Percentiles rank a stretch among this genome's conserved stretches.
phyloP scores from a whole-genome alignment of 2,329 filamentous ascomycete species.

The Pseudogymnoascus sp. region DNA sequence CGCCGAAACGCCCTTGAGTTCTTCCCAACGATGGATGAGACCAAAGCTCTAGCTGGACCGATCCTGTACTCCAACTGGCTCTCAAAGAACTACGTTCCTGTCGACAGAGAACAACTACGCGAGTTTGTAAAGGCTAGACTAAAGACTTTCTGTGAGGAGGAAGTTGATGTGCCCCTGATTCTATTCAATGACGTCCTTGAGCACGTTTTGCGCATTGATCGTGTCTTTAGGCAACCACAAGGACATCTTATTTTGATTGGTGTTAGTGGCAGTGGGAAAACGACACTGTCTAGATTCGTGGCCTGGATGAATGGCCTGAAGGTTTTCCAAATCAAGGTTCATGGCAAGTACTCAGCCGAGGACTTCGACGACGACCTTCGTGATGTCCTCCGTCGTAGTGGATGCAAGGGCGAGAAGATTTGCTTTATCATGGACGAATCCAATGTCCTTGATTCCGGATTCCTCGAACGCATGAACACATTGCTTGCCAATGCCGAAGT shows the following conservation, averaged over 20 bases:
- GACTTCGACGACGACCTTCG: constrained; percentile 98
- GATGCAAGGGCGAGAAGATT: constrained; percentile 98
- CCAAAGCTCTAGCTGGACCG: constrained; percentile 79
- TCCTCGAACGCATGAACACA: constrained; percentile 99
- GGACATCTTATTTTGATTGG: constrained; percentile 97
- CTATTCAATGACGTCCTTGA: constrained; percentile 99
- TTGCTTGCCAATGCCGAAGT: constrained; percentile 98
- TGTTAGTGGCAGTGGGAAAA: constrained; percentile 98
- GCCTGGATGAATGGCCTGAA: constrained; percentile 99
- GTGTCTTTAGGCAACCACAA: constrained; percentile 96
- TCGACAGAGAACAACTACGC: constrained; percentile 87
- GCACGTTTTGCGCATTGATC: constrained; percentile 94
- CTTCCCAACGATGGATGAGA: constrained; percentile 92
- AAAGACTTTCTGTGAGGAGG: constrained; percentile 98
- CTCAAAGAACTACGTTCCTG: constrained; percentile 95
- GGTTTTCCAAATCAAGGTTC: constrained; percentile 99
- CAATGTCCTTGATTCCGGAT: constrained; percentile 96
- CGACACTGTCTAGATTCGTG: constrained; percentile 92
- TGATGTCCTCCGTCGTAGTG: constrained; percentile 84
- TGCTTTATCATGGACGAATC: constrained; percentile 99
- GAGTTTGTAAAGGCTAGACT: constrained; percentile 97
- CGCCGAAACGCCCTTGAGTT: constrained; percentile 78
- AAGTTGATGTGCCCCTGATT: constrained; percentile 95
- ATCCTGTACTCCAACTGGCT: constrained; percentile 99
- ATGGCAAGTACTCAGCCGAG: constrained; percentile 94